Base-by-base conservation (phyloP, 2,329 filamentous ascomycete genomes). In the Emmonsiellopsis sp. region DNA sequence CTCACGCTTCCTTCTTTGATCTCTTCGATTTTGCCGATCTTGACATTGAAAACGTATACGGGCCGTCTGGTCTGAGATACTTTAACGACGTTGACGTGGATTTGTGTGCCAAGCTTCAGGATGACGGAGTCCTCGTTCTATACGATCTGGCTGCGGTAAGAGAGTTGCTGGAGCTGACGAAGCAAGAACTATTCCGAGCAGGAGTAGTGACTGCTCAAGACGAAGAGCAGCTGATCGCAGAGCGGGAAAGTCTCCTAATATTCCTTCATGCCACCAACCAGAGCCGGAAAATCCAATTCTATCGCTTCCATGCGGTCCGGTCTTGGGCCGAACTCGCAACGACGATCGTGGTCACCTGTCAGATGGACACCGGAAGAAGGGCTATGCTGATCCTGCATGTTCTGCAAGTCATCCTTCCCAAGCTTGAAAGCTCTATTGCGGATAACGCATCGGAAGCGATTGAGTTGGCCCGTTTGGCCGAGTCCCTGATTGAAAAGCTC, bases 1-100 rank as follows among this genome's bases (percentile, higher is more conserved):
- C 76, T 31, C 86, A 89, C 54, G 79, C 85, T 0, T 90, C 87
- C 3, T 80, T 97, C 6, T 95, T 97, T 63, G 90, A 96, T 59
- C 78, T 97, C 20, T 93, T 95, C 62, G 93, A 98, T 70, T 97
- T 97, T 63, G 80, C 93, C 66, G 84, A 87, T 56, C 69, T 86
- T 9, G 77, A 81, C 47, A 75, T 84, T 40, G 69, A 72, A 0
- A 67, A 69, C 54, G 64, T 69, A 10, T 62, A 72, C 43, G 65
- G 78, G 2, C 68, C 79, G 2, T 82, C 83, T 2, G 67, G 75
- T 5, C 72, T 87, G 16, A 71, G 75, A 41, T 80, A 80, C 56
- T 85, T 91, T 56, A 73, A 74, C 15, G 83, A 84, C 42, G 67
- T 94, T 26, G 83, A 91, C 59, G 71, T 94, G 47, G 76, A 79